Evolutionary conservation across 345 rosid species (phyloP), one percentile per base, ranked within the genome.

Genomic region (Brassica nigra): DNA sequence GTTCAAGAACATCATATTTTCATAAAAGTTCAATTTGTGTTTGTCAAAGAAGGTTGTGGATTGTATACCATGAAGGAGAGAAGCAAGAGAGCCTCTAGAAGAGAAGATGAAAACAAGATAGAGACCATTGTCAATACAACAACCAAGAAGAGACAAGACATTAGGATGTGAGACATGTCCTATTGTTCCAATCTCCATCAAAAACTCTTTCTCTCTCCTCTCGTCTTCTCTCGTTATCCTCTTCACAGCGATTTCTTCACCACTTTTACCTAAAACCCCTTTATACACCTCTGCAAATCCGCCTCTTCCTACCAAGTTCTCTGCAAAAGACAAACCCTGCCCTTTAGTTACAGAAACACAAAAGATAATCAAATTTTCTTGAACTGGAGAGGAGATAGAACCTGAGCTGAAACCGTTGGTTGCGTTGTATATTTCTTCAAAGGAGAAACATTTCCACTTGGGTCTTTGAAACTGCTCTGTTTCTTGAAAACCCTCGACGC

Each of bases 251-350:
- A 95, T 87, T 31, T 89, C 93, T 30, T 88, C 93, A 10, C 91
- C 90, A 16, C 78, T 80, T 42, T 70, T 29, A 18, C 61, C 57
- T 16, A 88, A 36, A 10, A 81, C 76, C 42, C 99, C 98, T 75
- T 80, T 93, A 73, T 95, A 95, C 7, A 95, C 98, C 77, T 91
- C 97, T 28, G 99, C 97, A 76, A 89, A 91, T 34, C 99, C 98
- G 84, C 98, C 95, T 89, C 83, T 89, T 14, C 97, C 99, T 5
- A 89, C 97, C 81, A 95, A 30, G 74, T 91, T 92, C 65, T 88
- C 97, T 89, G 71, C 37, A 28, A 66, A 54, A 47, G 12, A 67
- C 44, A 66, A 74, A 27, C 16, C 27, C 27, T 23, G 27, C 27
- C 27, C 27, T 23, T 23, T 23, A 23, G 27, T 23, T 23, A 23